These are phyloP conservation scores for Botrytis fragariae DNA, from an alignment of 2,329 filamentous ascomycete species.

Conservation along the genomic window DNA sequence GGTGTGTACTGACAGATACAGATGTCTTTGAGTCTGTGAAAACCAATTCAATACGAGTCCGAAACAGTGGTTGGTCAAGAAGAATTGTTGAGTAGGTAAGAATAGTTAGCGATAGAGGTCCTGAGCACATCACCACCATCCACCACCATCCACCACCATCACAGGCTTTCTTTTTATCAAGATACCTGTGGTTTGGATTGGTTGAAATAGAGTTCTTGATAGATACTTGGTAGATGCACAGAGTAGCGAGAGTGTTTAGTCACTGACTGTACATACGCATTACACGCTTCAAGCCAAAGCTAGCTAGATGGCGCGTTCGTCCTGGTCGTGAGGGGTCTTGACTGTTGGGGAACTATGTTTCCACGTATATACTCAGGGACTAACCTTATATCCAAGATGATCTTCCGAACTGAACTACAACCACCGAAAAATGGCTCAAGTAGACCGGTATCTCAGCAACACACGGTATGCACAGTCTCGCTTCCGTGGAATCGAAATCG, in stretches of 20 bases:
- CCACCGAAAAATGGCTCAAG: not conserved
- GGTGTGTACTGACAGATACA: not conserved
- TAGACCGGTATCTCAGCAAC: no score
- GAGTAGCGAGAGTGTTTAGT: no score
- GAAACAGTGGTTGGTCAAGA: not conserved
- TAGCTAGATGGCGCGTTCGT: not conserved
- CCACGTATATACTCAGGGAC: not conserved
- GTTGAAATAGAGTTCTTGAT: not conserved
- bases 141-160: not conserved
- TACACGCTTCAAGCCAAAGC: not conserved
- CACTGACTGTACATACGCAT: not conserved
- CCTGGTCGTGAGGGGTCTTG: not conserved
- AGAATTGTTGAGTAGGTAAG: not conserved
- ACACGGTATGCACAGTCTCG: no score
- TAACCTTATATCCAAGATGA: not conserved
- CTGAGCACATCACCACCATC: not conserved
- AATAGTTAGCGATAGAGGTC: not conserved
- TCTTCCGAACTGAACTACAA: not conserved
- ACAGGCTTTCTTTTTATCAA: not conserved
- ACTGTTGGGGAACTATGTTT: not conserved
- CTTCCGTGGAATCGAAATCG: no score
- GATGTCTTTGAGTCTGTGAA: not conserved
- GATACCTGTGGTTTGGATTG: not conserved
- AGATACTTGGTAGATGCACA: not conserved
- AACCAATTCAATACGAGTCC: not conserved